These are phyloP conservation scores for Spathaspora sp. DNA, from an alignment of 805 yeast species.

Conservation along the genomic window DNA sequence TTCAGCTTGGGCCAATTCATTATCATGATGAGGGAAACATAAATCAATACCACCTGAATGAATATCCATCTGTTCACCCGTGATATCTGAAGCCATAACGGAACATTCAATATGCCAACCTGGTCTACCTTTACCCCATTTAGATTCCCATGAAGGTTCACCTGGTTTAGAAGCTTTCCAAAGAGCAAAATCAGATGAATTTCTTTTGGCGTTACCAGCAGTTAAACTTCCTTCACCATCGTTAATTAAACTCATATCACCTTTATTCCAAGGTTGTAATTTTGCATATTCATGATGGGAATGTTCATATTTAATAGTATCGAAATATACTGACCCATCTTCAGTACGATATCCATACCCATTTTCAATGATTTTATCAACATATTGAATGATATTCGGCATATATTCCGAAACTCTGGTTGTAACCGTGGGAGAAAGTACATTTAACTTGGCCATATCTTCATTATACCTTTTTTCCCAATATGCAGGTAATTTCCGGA, in stretches of 20 bases:
- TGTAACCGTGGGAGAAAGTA: conserved; percentile 76
- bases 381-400: conserved; percentile 85
- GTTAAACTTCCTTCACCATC: conserved; percentile 94
- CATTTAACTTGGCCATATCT: conserved; percentile 85
- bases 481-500: conserved; percentile 74
- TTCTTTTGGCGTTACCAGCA: conserved; percentile 56
- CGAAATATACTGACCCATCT: conserved; percentile 96
- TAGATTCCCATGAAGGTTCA: conserved; percentile 93
- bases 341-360: conserved; percentile 81
- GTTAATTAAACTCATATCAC: conserved; percentile 75
- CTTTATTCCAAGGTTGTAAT: conserved; percentile 97
- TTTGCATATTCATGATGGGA: conserved; percentile 86
- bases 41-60: conserved; percentile 97
- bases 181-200: conserved; percentile 85
- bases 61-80: conserved; percentile 83
- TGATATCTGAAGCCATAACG: conserved; percentile 91
- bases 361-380: conserved; percentile 65
- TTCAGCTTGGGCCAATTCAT: conserved; percentile 95
- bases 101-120: conserved; percentile 99
- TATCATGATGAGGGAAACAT: conserved; percentile 98
- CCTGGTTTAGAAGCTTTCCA: conserved; percentile 98
- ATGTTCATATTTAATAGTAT: conserved; percentile 76
- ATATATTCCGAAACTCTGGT: conserved; percentile 95
- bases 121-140: conserved; percentile 97
- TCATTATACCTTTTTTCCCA: conserved; percentile 86